These are phyloP conservation scores for Phalaenopsis aphrodite DNA, from an alignment of 106 monocot species.

Conservation along the genomic window DNA sequence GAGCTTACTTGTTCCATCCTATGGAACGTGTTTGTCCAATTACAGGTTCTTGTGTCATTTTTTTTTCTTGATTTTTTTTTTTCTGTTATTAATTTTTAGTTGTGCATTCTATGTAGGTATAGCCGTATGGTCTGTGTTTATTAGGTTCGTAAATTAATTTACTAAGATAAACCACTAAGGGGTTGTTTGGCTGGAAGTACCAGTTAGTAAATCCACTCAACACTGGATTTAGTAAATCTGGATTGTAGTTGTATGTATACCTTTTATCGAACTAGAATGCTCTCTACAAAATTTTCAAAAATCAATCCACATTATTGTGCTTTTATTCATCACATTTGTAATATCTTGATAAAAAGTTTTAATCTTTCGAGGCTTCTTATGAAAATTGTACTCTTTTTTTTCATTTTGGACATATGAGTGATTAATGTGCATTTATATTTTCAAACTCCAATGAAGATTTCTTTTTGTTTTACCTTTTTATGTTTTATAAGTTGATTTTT, in stretches of 20 bases:
- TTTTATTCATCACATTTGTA: neutral
- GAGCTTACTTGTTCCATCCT: constrained; percentile 44
- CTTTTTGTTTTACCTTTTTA: neutral
- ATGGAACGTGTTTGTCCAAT: constrained; percentile 52
- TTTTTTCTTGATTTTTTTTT: neutral
- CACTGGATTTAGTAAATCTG: neutral
- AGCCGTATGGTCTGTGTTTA: neutral
- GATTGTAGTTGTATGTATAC: neutral
- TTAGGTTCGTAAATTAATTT: neutral
- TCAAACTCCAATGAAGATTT: neutral
- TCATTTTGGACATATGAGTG: neutral
- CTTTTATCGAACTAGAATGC: neutral
- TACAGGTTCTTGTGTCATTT: constrained; percentile 32
- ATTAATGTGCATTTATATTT: neutral
- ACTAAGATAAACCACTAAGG: neutral
- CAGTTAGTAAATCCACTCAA: no score
- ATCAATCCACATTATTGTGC: neutral
- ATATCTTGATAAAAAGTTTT: neutral
- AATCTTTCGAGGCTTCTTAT: neutral
- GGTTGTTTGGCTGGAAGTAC: no score
- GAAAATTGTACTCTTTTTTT: neutral
- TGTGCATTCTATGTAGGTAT: neutral
- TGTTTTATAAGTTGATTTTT: neutral
- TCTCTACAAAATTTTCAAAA: neutral
- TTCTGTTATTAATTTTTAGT: neutral